Conservation (phyloP, 129 eudicot species). For the Smallanthus sonchifolius region DNA sequence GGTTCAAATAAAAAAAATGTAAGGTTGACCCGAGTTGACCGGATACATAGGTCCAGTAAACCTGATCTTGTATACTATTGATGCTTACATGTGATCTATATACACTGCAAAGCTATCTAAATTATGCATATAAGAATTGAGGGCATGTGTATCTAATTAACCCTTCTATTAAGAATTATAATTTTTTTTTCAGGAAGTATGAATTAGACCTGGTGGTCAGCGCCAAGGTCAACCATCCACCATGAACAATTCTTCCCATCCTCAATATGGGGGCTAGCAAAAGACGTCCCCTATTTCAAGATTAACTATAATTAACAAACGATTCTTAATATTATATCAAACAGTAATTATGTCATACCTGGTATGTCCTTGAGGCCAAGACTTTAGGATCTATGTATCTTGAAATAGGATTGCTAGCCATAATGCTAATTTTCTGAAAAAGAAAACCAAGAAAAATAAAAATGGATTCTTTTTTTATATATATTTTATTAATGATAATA, state of each 20-base stretch:
- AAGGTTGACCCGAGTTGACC: slow-evolving; percentile 3
- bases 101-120: no score
- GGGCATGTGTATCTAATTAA: background rate
- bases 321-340: background rate
- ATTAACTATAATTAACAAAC: slow-evolving; percentile 5
- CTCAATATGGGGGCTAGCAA: slow-evolving; percentile 86
- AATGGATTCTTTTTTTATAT: background rate
- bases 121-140: no score
- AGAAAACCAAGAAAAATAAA: background rate
- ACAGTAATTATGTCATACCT: slow-evolving; percentile 38
- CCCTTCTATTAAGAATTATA: background rate
- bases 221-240: slow-evolving; percentile 97
- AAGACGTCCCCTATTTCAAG: slow-evolving; percentile 67
- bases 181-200: background rate
- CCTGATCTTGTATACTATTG: background rate
- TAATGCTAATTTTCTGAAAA: slow-evolving; percentile 59
- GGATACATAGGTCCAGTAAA: background rate
- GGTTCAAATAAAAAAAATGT: slow-evolving; percentile 27
- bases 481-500: background rate
- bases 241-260: slow-evolving; percentile 71
- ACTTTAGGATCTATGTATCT: slow-evolving; percentile 94
- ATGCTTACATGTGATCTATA: background rate
- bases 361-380: slow-evolving; percentile 90
- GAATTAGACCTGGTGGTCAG: slow-evolving; percentile 73
- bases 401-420: slow-evolving; percentile 80